These are phyloP conservation scores for Claviceps arundinis DNA, from an alignment of 2,329 filamentous ascomycete species.

Conservation along the genomic window DNA sequence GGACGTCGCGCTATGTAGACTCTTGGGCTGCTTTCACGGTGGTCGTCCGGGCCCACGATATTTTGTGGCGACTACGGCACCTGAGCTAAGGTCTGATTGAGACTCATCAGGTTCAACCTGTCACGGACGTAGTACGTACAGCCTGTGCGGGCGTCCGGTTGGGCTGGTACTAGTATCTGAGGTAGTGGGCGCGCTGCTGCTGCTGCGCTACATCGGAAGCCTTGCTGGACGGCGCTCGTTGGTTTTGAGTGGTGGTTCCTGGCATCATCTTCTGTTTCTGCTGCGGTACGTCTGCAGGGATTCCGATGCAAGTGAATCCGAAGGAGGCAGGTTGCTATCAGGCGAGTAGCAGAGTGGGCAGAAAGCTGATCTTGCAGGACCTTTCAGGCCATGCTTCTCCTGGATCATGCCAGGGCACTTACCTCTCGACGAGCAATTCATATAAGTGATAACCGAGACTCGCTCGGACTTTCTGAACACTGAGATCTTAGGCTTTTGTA, in stretches of 20 bases:
- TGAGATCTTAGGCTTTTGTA: too few relatives aligned
- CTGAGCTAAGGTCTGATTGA: background rate
- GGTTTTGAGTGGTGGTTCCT: background rate
- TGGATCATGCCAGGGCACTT: conserved; percentile 16
- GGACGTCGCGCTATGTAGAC: conserved; percentile 1
- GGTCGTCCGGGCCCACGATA: background rate
- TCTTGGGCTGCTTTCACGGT: background rate
- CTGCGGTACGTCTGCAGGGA: background rate
- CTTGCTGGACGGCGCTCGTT: background rate
- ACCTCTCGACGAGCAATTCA: conserved; percentile 22
- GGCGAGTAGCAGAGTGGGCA: background rate
- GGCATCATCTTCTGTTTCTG: background rate
- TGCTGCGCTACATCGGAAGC: background rate
- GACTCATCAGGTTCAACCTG: background rate
- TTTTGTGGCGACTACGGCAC: background rate
- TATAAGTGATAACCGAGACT: conserved; percentile 31
- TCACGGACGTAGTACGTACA: background rate
- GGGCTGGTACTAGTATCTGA: background rate
- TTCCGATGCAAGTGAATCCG: background rate
- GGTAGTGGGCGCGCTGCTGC: background rate
- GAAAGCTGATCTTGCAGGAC: background rate
- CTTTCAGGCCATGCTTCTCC: conserved; percentile 8
- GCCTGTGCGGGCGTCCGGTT: background rate
- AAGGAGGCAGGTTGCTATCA: background rate
- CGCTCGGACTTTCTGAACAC: conserved; percentile 21